Evolutionary conservation across 768 basidiomycete species (phyloP).

Genomic region (Rhodotorula graminis): DNA sequence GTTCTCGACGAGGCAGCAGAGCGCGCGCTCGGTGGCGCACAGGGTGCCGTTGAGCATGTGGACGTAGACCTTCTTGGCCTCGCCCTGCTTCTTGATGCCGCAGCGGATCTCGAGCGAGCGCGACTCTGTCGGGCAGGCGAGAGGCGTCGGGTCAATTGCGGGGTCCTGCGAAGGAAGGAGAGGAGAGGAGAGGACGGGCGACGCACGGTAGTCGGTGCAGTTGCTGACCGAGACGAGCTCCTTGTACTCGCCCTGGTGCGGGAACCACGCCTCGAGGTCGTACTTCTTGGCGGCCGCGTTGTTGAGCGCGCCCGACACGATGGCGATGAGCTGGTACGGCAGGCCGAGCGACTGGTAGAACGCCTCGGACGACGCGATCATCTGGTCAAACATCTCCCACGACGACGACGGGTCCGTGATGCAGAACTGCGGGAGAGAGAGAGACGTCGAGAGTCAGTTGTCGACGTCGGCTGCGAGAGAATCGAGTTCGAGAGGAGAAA

Average conservation of each 20-base stretch:
- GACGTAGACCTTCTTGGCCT: conserved; percentile 85
- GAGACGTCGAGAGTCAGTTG: not conserved
- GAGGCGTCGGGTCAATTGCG: not conserved
- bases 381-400: conserved; percentile 86
- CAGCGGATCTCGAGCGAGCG: conserved; percentile 88
- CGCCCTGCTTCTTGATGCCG: conserved; percentile 84
- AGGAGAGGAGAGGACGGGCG: not conserved
- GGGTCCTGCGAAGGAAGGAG: not conserved
- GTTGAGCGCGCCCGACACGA: conserved; percentile 94
- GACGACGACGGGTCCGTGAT: conserved; percentile 91
- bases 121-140: no score
- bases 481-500: no score
- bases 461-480: no score
- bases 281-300: conserved; percentile 95
- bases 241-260: conserved; percentile 92
- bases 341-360: conserved; percentile 94
- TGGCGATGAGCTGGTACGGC: conserved; percentile 85
- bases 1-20: conserved; percentile 98
- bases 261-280: conserved; percentile 99
- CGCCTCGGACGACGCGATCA: conserved; percentile 82
- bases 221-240: conserved; percentile 97
- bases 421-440: conserved; percentile 63
- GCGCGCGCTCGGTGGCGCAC: conserved; percentile 90
- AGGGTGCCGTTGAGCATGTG: conserved; percentile 99
- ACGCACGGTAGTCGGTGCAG: conserved; percentile 97